Conservation (phyloP, 768 basidiomycete genomes). For the Panaeolus papilionaceus region DNA sequence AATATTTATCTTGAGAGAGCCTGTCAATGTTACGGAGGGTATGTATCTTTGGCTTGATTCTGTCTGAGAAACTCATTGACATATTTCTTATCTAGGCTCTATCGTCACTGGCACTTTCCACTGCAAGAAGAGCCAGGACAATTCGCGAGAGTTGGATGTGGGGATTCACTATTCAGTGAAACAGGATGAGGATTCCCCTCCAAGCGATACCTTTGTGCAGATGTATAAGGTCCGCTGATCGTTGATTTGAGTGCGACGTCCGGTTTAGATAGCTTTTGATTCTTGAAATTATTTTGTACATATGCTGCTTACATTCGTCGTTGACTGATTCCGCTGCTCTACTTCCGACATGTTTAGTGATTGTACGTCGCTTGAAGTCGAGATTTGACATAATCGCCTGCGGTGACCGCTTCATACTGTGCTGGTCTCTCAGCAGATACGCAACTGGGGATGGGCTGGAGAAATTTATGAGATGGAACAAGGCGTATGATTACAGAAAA, state of each 20-base stretch:
- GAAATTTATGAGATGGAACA: background rate
- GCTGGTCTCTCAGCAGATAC: constrained; percentile 47
- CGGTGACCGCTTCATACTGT: constrained; percentile 74
- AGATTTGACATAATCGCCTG: constrained; percentile 84
- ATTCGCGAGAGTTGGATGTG: constrained; percentile 88
- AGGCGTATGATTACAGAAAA: background rate
- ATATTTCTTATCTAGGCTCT: constrained; percentile 55
- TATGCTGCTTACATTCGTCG: constrained; percentile 4
- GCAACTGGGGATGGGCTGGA: constrained; percentile 60
- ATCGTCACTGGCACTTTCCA: constrained; percentile 81
- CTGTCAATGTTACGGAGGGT: constrained; percentile 81
- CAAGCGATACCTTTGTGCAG: constrained; percentile 63
- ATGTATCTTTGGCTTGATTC: constrained; percentile 27
- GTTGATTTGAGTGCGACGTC: background rate
- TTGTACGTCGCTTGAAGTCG: constrained; percentile 53
- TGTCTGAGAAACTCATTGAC: constrained; percentile 3
- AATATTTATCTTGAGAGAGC: constrained; percentile 82
- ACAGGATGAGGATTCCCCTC: constrained; percentile 43
- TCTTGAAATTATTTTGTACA: constrained; percentile 10
- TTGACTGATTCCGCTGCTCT: background rate
- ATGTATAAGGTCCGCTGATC: constrained; percentile 78
- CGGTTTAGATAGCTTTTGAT: background rate
- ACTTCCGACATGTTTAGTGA: background rate
- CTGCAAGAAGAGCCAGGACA: constrained; percentile 78
- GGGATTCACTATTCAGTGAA: constrained; percentile 82